Base-by-base conservation (phyloP, 371 early-diverging fungal genomes). In the Mortierella polycephala region DNA sequence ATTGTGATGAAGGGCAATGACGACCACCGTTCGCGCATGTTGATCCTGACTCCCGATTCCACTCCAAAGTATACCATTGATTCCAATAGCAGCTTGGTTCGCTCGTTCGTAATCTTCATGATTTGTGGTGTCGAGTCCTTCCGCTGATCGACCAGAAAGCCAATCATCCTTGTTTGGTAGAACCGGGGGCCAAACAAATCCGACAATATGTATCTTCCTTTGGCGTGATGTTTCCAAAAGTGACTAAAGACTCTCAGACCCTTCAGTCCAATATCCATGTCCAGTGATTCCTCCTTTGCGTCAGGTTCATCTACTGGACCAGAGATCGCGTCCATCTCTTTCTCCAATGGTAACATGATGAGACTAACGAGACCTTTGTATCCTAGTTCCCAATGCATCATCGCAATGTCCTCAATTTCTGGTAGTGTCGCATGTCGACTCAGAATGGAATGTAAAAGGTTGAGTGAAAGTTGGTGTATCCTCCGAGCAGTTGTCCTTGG, bases 1-100 rank as follows among this genome's bases (percentile, higher is more conserved):
- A 51, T 40, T 9, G 52, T 62, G n/a, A 77, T 7, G 42, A 77
- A 77, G 7, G 55, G 42, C 23, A 77, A 42, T 0, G 69, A 56
- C 0, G 62, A 49, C 77, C 77, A 77, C 7, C 45, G 53, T 50
- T 71, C 77, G 10, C 77, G 67, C 77, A 77, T 77, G 47, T 77
- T 67, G 60, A 71, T 71, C 7, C 77, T 62, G n/a, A 77, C 71
- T 40, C 72, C 67, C 1, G 77, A 67, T 62, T 77, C 77, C 30
- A 12, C 12, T 30, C 77, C 72, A 16, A 77, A 62, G 11, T 56
- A 61, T 5, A 67, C 57, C 12, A 68, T 68, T 14, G 71, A 46
- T n/a, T 71, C 72, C 16, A 71, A n/a, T 7, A 77, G 64, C 14
- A 61, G 60, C 45, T 52, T 65, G 6, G 18, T 45, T 55, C 67